Conservation (phyloP, 352 stramenopile genomes). For the Phytophthora brassicae region DNA sequence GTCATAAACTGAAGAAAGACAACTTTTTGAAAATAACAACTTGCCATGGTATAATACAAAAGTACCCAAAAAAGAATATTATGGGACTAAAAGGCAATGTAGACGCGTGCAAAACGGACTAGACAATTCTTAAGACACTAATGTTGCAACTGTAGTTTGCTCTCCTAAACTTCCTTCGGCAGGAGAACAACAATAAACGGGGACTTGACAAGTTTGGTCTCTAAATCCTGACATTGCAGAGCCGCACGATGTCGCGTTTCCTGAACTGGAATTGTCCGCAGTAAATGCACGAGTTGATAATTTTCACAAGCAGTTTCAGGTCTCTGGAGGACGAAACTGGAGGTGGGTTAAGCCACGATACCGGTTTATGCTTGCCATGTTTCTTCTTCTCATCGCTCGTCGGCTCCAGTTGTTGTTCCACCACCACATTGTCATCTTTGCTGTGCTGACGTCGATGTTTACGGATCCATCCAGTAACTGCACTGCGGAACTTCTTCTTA, state of each 20-base stretch:
- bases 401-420: slow-evolving; percentile 13
- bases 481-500: slow-evolving; percentile 21
- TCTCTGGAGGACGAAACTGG: slow-evolving; percentile 41
- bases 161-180: slow-evolving; percentile 27
- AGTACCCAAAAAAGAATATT: too few relatives aligned
- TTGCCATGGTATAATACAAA: too few relatives aligned
- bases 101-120: slow-evolving; percentile 13
- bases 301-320: slow-evolving; percentile 53
- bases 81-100: too few relatives aligned
- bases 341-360: slow-evolving; percentile 52
- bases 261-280: slow-evolving; percentile 58
- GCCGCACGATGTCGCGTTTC: slow-evolving; percentile 48
- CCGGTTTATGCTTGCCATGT: slow-evolving; percentile 12
- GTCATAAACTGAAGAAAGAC: slow-evolving; percentile 4
- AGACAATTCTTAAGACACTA: slow-evolving; percentile 25
- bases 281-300: slow-evolving; percentile 72
- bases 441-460: slow-evolving; percentile 26
- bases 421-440: background rate
- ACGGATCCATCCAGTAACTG: slow-evolving; percentile 30
- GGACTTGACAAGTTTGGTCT: background rate
- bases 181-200: slow-evolving; percentile 19
- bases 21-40: background rate
- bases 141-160: slow-evolving; percentile 1
- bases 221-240: slow-evolving; percentile 65
- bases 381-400: slow-evolving; percentile 16